Evolutionary conservation across 2,329 filamentous ascomycete genomes (phyloP).

Genomic region (Apiospora hydei): DNA sequence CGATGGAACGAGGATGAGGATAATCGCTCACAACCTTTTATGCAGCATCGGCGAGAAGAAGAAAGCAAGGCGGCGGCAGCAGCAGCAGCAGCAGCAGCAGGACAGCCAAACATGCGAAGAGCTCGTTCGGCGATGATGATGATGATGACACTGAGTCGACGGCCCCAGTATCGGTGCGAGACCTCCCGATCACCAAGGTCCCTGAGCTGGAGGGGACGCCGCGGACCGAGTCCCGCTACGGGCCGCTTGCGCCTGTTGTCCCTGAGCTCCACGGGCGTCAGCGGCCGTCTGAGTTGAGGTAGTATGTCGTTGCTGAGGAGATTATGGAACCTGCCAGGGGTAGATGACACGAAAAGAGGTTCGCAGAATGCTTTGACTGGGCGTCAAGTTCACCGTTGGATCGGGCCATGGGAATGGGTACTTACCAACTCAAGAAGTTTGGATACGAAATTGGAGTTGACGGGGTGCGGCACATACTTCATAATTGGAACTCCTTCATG

Average conservation of each 20-base stretch:
- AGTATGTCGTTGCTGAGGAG: too few relatives aligned
- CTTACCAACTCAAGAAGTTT: too few relatives aligned
- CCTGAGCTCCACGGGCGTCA: neutral
- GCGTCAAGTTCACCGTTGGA: too few relatives aligned
- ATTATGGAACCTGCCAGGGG: neutral
- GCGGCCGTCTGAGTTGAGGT: neutral
- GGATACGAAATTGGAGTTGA: neutral
- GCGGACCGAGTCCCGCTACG: constrained; percentile 1
- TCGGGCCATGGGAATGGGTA: too few relatives aligned
- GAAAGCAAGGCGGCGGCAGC: too few relatives aligned
- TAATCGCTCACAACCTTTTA: too few relatives aligned
- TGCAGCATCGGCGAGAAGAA: too few relatives aligned
- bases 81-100: neutral
- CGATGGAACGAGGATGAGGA: too few relatives aligned
- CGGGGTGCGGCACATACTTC: neutral
- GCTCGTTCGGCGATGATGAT: neutral
- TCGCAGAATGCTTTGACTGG: neutral
- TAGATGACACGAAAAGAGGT: neutral
- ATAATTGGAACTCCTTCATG: neutral
- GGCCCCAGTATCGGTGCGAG: neutral
- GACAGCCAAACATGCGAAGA: neutral
- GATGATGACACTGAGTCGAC: neutral
- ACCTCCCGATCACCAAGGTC: neutral
- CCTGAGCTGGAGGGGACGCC: neutral
- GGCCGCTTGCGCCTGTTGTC: neutral